Percentiles rank a stretch among this genome's conserved stretches.
These are phyloP conservation scores for Speleostelium caveatum DNA, from an alignment of 78 protist genomes.

Conservation along the genomic window DNA sequence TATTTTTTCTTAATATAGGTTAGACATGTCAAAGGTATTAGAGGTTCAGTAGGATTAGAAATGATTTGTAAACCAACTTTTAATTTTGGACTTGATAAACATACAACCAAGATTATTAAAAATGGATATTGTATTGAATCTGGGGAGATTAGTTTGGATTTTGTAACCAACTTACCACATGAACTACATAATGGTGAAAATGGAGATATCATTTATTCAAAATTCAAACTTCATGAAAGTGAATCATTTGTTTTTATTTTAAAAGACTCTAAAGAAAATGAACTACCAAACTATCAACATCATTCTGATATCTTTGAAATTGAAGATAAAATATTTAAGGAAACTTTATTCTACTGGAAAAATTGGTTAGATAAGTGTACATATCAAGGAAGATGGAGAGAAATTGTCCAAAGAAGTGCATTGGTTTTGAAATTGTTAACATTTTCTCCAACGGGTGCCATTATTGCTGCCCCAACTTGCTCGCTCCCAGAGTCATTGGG, in stretches of 20 bases:
- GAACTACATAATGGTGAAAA: background rate
- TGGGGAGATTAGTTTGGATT: conserved; percentile 14
- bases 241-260: conserved; percentile 21
- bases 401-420: conserved; percentile 71
- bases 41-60: conserved; percentile 43
- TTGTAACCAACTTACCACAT: background rate
- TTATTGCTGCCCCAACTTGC: conserved; percentile 72
- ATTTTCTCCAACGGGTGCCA: conserved; percentile 77
- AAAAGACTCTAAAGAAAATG: conserved; percentile 14
- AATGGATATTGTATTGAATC: conserved; percentile 11
- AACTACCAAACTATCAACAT: background rate
- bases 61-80: conserved; percentile 74
- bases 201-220: background rate
- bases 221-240: conserved; percentile 22
- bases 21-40: conserved; percentile 63
- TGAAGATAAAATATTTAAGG: conserved; percentile 12
- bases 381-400: conserved; percentile 81
- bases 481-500: conserved; percentile 73
- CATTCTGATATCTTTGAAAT: conserved; percentile 4
- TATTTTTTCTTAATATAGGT: too few relatives aligned
- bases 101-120: background rate
- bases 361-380: conserved; percentile 78
- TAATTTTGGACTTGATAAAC: conserved; percentile 51
- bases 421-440: conserved; percentile 62
- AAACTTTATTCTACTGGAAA: conserved; percentile 73